phyloP scores from a whole-genome alignment of 495 filamentous ascomycete species.

The Lasiosphaeria ovina region DNA sequence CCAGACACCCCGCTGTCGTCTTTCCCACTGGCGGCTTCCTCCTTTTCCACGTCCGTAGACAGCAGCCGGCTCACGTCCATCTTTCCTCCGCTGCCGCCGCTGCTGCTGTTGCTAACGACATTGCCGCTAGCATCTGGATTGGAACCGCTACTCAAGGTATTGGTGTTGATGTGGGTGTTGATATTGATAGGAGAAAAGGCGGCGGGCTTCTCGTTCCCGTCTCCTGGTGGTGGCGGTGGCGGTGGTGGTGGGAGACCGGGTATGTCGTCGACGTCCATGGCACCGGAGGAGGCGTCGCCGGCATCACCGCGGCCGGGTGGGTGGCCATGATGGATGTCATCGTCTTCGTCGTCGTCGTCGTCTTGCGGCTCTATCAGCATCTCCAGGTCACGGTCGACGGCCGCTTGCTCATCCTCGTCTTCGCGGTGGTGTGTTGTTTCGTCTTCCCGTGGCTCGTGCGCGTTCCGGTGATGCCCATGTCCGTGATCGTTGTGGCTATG shows the following conservation, averaged over 20 bases:
- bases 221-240: background rate
- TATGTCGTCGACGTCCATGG: slow-evolving; percentile 13
- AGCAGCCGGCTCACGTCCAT: slow-evolving; percentile 26
- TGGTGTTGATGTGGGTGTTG: background rate
- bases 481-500: background rate
- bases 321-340: background rate
- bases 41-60: slow-evolving; percentile 10
- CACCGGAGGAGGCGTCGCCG: background rate
- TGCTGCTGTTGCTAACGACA: background rate
- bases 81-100: slow-evolving; percentile 9
- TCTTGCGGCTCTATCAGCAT: slow-evolving; percentile 49
- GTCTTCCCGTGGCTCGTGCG: slow-evolving; percentile 6
- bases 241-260: too few species aligned
- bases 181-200: background rate
- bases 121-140: background rate
- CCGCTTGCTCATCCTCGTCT: slow-evolving; percentile 34
- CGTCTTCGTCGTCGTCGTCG: slow-evolving; percentile 33
- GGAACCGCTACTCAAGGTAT: too few species aligned
- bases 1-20: too few species aligned
- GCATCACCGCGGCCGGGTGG: background rate
- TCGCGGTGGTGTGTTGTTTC: slow-evolving; percentile 18
- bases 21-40: background rate
- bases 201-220: background rate
- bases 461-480: slow-evolving; percentile 21
- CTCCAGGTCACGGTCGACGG: slow-evolving; percentile 49